These are phyloP conservation scores for Leucosporidium scottii DNA, from an alignment of 768 basidiomycete species.

Conservation along the genomic window DNA sequence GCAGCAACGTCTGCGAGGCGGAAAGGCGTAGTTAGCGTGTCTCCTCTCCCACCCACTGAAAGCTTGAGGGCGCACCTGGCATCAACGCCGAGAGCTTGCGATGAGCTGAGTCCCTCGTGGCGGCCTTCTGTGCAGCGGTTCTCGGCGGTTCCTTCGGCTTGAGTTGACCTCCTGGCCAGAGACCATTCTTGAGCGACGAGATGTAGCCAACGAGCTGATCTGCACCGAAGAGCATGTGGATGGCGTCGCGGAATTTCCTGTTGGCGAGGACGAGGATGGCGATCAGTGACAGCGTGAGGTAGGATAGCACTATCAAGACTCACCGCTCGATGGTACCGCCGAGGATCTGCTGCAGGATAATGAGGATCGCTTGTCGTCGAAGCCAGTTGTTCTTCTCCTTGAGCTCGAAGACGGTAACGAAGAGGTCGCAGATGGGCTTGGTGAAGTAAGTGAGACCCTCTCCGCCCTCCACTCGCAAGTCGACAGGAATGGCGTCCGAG, in stretches of 20 bases:
- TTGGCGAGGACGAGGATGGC: background rate
- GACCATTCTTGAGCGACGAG: constrained; percentile 57
- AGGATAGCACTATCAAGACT: constrained; percentile 29
- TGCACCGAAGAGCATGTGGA: constrained; percentile 60
- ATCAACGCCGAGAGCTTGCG: constrained; percentile 82
- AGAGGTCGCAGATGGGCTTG: constrained; percentile 84
- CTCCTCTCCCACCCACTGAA: background rate
- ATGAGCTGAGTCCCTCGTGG: constrained; percentile 78
- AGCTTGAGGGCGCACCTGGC: constrained; percentile 55
- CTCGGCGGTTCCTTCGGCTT: constrained; percentile 58
- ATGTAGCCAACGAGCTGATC: constrained; percentile 63
- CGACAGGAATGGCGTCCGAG: constrained; percentile 50
- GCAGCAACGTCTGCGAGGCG: constrained; percentile 69
- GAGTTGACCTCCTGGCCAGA: constrained; percentile 82
- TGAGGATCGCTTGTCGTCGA: constrained; percentile 86
- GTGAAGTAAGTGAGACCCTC: constrained; percentile 83
- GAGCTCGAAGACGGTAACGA: constrained; percentile 87
- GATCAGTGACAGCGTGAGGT: background rate
- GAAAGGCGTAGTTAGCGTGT: background rate
- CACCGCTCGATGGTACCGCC: constrained; percentile 94
- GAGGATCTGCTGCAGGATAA: constrained; percentile 89
- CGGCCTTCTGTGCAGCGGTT: constrained; percentile 68
- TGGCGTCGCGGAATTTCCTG: constrained; percentile 81
- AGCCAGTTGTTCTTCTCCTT: constrained; percentile 97
- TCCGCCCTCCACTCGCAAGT: constrained; percentile 60